These are phyloP conservation scores for Eucalyptus decipiens DNA, from an alignment of 345 rosid species.

Conservation along the genomic window DNA sequence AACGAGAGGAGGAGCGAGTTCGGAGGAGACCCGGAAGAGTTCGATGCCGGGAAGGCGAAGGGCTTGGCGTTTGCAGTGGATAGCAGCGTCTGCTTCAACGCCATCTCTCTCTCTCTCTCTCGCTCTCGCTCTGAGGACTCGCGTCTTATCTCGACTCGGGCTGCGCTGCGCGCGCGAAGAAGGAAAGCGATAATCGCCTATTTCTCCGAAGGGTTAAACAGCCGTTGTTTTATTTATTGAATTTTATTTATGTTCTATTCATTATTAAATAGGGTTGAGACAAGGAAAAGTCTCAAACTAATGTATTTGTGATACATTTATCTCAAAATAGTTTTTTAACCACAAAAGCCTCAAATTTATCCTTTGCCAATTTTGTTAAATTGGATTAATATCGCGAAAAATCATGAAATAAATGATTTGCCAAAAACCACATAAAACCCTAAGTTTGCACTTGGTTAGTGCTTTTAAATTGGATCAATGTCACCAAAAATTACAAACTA, in stretches of 20 bases:
- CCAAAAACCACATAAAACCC: no score
- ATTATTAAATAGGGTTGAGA: background rate
- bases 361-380: fast-evolving
- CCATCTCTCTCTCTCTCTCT: background rate
- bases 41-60: background rate
- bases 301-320: no score
- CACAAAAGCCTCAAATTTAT: no score
- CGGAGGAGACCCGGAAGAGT: background rate
- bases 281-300: no score
- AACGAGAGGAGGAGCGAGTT: background rate
- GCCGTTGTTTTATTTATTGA: background rate
- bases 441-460: no score
- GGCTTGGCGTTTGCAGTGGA: background rate
- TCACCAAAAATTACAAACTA: no score
- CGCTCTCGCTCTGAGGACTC: background rate
- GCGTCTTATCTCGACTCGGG: background rate
- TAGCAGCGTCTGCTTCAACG: background rate
- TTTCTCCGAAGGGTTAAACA: background rate
- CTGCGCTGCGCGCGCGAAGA: background rate
- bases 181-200: background rate
- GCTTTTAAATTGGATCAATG: no score
- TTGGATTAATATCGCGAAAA: no score
- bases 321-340: no score
- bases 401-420: no score
- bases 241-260: no score